A percentile compares a stretch with the other conserved stretches of the same genome.
These are phyloP conservation scores for Porodaedalea pini DNA, from an alignment of 1,284 basidiomycete genomes.

Conservation along the genomic window DNA sequence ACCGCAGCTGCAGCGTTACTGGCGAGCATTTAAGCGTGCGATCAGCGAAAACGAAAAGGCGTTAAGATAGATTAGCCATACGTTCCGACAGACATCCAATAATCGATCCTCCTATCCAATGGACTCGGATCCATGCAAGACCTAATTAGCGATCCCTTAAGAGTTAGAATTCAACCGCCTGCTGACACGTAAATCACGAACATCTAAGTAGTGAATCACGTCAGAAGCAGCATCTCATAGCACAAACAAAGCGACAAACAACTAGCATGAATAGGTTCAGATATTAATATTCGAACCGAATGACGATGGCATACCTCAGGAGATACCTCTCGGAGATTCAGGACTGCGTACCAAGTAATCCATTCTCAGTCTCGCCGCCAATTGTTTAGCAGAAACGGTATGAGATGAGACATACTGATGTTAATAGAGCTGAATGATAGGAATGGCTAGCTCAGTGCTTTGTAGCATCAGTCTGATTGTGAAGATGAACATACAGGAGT, in stretches of 20 bases:
- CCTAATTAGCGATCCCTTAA: not conserved
- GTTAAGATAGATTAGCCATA: not conserved
- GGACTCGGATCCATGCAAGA: conserved; percentile 10
- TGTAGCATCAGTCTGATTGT: not conserved
- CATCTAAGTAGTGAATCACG: not conserved
- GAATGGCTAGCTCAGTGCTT: not conserved
- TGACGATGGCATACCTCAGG: not conserved
- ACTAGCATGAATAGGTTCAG: not conserved
- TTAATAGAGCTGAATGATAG: not conserved
- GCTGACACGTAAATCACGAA: not conserved
- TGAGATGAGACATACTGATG: not conserved
- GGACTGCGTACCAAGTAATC: not conserved
- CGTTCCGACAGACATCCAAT: conserved; percentile 7
- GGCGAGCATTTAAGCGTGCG: not conserved
- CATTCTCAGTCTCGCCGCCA: not conserved
- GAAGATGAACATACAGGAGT: not conserved
- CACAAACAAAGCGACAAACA: not conserved
- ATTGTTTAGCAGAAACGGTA: not conserved
- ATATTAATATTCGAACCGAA: not conserved
- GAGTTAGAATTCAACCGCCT: not conserved
- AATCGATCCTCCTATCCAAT: conserved; percentile 6
- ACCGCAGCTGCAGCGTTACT: conserved; percentile 8
- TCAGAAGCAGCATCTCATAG: not conserved
- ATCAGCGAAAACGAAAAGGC: not conserved
- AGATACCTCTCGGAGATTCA: conserved; percentile 2